Conservation (phyloP, 1,284 basidiomycete genomes). For the Papiliotrema fonsecae region DNA sequence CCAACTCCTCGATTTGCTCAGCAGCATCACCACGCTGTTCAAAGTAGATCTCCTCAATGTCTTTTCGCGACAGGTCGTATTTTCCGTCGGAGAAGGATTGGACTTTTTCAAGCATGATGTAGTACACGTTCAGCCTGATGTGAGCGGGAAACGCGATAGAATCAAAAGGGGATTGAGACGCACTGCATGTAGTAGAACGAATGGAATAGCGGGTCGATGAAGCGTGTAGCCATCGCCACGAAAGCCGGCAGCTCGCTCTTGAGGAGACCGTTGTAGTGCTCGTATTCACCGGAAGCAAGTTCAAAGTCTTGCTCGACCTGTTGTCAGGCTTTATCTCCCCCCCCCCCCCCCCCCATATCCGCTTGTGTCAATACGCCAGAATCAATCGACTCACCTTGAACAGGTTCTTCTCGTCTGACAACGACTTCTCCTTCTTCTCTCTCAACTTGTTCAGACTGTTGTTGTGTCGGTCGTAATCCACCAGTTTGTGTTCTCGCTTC, state of each 20-base stretch:
- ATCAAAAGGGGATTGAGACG: slow-evolving; percentile 44
- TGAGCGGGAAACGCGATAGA: slow-evolving; percentile 4
- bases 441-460: slow-evolving; percentile 90
- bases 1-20: slow-evolving; percentile 67
- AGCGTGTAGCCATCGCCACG: slow-evolving; percentile 77
- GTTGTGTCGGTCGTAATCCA: slow-evolving; percentile 95
- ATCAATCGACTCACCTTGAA: slow-evolving; percentile 85
- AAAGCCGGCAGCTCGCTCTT: slow-evolving; percentile 92
- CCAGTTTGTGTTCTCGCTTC: slow-evolving; percentile 95
- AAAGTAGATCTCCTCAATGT: slow-evolving; percentile 76
- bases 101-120: slow-evolving; percentile 87
- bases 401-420: slow-evolving; percentile 89
- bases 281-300: slow-evolving; percentile 88
- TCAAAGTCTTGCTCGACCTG: slow-evolving; percentile 98
- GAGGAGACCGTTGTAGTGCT: slow-evolving; percentile 87
- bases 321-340: too few relatives aligned
- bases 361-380: too few relatives aligned
- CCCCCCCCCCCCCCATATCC: too few relatives aligned
- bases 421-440: slow-evolving; percentile 93
- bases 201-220: slow-evolving; percentile 94
- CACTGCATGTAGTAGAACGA: slow-evolving; percentile 99
- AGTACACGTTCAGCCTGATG: slow-evolving; percentile 81
- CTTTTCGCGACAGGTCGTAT: slow-evolving; percentile 66
- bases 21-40: slow-evolving; percentile 72
- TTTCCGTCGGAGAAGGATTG: slow-evolving; percentile 79